Percentiles rank a stretch among this genome's conserved stretches.
phyloP scores from a whole-genome alignment of 2,329 filamentous ascomycete species.

The Alternaria arbusti region DNA sequence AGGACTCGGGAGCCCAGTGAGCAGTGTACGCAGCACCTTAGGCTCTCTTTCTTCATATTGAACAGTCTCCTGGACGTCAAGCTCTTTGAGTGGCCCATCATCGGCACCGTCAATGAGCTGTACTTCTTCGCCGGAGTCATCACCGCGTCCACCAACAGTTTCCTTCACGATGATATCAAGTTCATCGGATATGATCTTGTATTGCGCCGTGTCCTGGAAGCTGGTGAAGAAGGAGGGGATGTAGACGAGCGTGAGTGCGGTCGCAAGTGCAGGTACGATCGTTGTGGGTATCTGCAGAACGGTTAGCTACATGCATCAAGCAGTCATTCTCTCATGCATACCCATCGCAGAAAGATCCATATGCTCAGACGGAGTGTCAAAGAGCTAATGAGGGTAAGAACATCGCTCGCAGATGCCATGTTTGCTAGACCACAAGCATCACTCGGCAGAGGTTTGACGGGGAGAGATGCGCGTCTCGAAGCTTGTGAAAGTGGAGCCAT shows the following conservation, averaged over 20 bases:
- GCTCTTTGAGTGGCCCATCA: constrained; percentile 47
- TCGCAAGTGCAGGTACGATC: constrained; percentile 56
- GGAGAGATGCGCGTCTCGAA: constrained; percentile 7
- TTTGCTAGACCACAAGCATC: constrained; percentile 20
- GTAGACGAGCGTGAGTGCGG: constrained; percentile 70
- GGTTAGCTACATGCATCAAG: constrained; percentile 13
- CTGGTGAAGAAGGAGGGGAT: constrained; percentile 67
- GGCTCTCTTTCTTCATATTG: constrained; percentile 64
- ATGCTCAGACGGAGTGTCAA: constrained; percentile 57
- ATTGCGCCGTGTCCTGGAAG: constrained; percentile 63
- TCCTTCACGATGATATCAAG: constrained; percentile 59
- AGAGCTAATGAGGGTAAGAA: constrained; percentile 53
- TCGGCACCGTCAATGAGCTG: constrained; percentile 51
- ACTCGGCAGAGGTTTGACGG: constrained; percentile 7
- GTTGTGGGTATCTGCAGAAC: constrained; percentile 38
- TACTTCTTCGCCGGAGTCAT: constrained; percentile 39
- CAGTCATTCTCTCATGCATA: neutral
- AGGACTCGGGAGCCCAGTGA: constrained; percentile 78
- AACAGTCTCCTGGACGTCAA: constrained; percentile 70
- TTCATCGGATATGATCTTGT: constrained; percentile 65
- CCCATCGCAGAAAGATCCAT: constrained; percentile 65
- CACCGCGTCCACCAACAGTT: constrained; percentile 43
- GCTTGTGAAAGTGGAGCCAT: constrained; percentile 14
- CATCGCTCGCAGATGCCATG: constrained; percentile 46
- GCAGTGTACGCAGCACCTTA: constrained; percentile 67